These are phyloP conservation scores for Suillus subalutaceus DNA, from an alignment of 768 basidiomycete species.

Conservation along the genomic window DNA sequence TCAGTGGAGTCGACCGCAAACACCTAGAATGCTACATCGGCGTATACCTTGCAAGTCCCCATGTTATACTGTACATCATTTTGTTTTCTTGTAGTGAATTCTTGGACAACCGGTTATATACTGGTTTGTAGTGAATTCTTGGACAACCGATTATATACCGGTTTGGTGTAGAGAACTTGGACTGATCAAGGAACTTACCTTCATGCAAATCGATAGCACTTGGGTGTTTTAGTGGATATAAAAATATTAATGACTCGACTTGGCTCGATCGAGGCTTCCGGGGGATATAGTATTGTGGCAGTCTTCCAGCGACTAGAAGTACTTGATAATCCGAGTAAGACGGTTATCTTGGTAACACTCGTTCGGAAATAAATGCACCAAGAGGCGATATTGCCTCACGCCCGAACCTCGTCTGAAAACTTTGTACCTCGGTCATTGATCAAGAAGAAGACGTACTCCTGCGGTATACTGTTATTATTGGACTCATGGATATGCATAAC, in stretches of 20 bases:
- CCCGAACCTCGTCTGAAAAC: background rate
- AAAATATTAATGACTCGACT: background rate
- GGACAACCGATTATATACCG: no score
- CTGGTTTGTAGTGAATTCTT: no score
- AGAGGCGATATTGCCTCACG: background rate
- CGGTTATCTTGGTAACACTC: background rate
- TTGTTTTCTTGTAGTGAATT: background rate
- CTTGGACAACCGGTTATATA: background rate
- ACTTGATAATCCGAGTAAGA: background rate
- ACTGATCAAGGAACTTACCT: background rate
- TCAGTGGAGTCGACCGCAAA: slow-evolving; percentile 11
- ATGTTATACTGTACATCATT: background rate
- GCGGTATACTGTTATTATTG: background rate
- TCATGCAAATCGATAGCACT: background rate
- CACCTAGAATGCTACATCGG: background rate
- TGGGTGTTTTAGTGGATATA: background rate
- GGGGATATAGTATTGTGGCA: background rate
- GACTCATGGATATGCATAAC: background rate
- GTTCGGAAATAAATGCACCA: background rate
- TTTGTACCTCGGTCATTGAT: background rate
- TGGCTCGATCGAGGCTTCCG: background rate
- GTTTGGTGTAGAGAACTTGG: background rate
- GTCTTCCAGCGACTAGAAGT: background rate
- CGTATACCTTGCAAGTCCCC: background rate
- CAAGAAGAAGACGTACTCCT: background rate